These are phyloP conservation scores for Platismatia glauca DNA, from an alignment of 495 filamentous ascomycete genomes.

Conservation along the genomic window DNA sequence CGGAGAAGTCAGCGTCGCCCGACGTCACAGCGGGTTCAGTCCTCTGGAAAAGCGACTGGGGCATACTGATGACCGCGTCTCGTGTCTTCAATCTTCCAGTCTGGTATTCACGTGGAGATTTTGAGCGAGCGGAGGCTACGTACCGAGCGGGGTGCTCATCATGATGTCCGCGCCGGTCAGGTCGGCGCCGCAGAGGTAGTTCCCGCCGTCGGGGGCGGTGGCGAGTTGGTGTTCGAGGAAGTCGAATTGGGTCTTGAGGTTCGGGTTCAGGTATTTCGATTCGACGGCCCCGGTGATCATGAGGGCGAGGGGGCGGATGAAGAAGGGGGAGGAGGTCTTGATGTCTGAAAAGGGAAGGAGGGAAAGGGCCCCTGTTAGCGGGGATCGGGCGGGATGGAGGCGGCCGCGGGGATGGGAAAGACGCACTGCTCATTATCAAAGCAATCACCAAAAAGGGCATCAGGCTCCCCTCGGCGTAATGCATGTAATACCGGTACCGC, in stretches of 20 bases:
- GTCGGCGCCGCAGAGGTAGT: constrained; percentile 60
- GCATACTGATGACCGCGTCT: too few relatives aligned
- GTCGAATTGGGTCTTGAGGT: constrained; percentile 53
- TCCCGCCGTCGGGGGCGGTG: constrained; percentile 52
- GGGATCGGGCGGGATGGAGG: background rate
- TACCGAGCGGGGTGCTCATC: constrained; percentile 62
- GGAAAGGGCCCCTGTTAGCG: too few relatives aligned
- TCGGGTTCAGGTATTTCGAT: constrained; percentile 49
- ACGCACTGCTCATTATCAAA: constrained; percentile 50
- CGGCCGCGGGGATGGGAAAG: background rate
- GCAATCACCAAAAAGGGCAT: constrained; percentile 59
- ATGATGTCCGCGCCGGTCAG: constrained; percentile 76
- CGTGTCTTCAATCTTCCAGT: too few relatives aligned
- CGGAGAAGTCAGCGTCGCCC: too few relatives aligned
- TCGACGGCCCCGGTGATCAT: constrained; percentile 56
- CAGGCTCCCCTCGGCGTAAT: constrained; percentile 73
- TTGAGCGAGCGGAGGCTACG: too few relatives aligned
- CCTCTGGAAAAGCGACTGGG: too few relatives aligned
- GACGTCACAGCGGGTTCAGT: too few relatives aligned
- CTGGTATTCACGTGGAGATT: too few relatives aligned
- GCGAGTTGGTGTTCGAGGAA: constrained; percentile 67
- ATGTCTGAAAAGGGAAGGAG: constrained; percentile 37
- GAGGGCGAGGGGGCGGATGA: constrained; percentile 67
- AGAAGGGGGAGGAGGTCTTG: constrained; percentile 65
- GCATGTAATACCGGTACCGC: constrained; percentile 67